Percentiles rank a stretch among this genome's conserved stretches.
Evolutionary conservation across 257 asterid genomes (phyloP).

Genomic region (Mentha longifolia): DNA sequence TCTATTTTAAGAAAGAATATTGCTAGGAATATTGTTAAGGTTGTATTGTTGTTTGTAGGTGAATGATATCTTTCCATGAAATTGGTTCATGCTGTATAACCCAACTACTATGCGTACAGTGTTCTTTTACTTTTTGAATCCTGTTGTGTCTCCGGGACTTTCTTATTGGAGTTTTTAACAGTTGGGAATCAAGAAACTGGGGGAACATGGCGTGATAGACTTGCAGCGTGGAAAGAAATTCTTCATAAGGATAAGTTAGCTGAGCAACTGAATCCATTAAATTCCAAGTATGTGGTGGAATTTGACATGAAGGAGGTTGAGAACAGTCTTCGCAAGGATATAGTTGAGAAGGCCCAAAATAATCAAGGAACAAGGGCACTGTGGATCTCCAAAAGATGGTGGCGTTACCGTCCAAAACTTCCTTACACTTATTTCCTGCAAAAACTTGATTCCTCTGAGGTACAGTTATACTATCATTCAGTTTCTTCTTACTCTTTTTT

Average conservation of each 20-base stretch:
- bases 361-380: constrained; percentile 76
- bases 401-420: constrained; percentile 98
- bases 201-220: constrained; percentile 90
- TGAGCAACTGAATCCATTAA: constrained; percentile 66
- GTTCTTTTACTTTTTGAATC: constrained; percentile 21
- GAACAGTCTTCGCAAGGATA: constrained; percentile 87
- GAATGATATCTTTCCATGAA: constrained; percentile 19
- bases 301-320: constrained; percentile 98
- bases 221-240: constrained; percentile 77
- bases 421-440: constrained; percentile 95
- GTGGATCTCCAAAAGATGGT: constrained; percentile 99
- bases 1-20: constrained; percentile 18
- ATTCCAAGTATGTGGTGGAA: constrained; percentile 85
- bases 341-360: constrained; percentile 67
- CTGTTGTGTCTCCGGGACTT: constrained; percentile 28
- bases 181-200: constrained; percentile 55
- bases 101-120: constrained; percentile 5
- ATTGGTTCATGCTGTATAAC: neutral
- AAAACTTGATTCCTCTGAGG: constrained; percentile 97
- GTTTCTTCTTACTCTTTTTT: constrained; percentile 8
- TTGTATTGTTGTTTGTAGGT: constrained; percentile 26
- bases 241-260: constrained; percentile 75
- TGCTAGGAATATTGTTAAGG: constrained; percentile 26
- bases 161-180: constrained; percentile 37
- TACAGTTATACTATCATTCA: constrained; percentile 34